Conservation (phyloP, 257 asterid genomes). For the Jaltomata sinuosa region DNA sequence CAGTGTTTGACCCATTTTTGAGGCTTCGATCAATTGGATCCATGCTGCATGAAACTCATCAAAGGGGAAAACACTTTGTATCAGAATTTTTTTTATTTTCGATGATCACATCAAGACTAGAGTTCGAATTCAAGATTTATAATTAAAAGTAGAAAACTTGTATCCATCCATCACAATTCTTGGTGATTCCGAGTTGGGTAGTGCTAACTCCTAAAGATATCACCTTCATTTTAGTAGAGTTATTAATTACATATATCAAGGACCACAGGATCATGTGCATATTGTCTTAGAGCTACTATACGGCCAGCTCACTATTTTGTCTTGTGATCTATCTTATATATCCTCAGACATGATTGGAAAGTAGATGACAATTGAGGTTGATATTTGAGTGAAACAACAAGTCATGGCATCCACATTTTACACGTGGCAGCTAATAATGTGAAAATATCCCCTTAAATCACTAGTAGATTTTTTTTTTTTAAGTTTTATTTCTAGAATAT, state of each 20-base stretch:
- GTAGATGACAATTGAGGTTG: background rate
- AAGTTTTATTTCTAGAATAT: background rate
- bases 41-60: background rate
- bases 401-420: background rate
- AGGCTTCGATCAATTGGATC: background rate
- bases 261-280: background rate
- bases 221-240: background rate
- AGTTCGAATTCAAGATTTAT: background rate
- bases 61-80: background rate
- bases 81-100: background rate
- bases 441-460: background rate
- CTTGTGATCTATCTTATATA: background rate
- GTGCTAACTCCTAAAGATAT: background rate
- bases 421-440: background rate
- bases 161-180: background rate
- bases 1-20: background rate
- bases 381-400: background rate
- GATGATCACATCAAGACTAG: background rate
- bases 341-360: background rate
- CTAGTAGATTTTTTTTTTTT: background rate
- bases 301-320: background rate
- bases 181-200: background rate
- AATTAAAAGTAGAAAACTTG: background rate
- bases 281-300: background rate
- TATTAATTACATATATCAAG: background rate